Base-by-base conservation (phyloP, 108 stramenopile genomes). In the Schizochytrium sp. region DNA sequence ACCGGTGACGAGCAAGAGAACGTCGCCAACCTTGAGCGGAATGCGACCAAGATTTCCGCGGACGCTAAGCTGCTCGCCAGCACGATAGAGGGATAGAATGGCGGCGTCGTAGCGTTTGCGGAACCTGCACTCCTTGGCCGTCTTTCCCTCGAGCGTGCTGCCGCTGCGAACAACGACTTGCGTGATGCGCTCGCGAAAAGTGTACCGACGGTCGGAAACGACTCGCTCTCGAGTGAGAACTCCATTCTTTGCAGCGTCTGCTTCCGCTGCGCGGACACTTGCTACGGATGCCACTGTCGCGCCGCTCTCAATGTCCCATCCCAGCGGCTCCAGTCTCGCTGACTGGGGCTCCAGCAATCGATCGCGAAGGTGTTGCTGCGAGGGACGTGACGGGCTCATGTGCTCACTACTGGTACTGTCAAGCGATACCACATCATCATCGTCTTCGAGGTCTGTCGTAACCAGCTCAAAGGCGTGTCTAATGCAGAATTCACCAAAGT, bases 401-500 rank as follows among this genome's bases (percentile, higher is more conserved):
- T 34, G 34, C 34, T 34, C 34, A 34, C 34, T 34, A 2, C 34
- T 34, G 34, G 2, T 34, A 0, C 34, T 34, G 34, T 34, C 34
- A 53, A 25, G 28, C 76, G 28, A 53, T 0, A 45, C 23, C 10
- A 21, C 14, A 44, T 72, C 88, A 12, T 94, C 89, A 45, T 90
- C 43, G 87, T 96, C 96, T 89, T 95, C 95, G 14, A 57, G 16
- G 55, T 57, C 55, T 16, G 55, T 57, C 14, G 96, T 96, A n/a
- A 97, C 57, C 2, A 96, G 72, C 88, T 97, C 95, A 87, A 97
- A 90, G 5, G 95, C 96, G 87, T 97, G 94, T 57, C 93, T 93
- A 72, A 94, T 94, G 89, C 96, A 96, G 90, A 97, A 96, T 16
- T 92, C 89, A 8, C 94, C 95, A 91, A 97, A 96, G n/a, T 87